Conservation (phyloP, 2,329 filamentous ascomycete species). For the Pseudogymnoascus sp. region DNA sequence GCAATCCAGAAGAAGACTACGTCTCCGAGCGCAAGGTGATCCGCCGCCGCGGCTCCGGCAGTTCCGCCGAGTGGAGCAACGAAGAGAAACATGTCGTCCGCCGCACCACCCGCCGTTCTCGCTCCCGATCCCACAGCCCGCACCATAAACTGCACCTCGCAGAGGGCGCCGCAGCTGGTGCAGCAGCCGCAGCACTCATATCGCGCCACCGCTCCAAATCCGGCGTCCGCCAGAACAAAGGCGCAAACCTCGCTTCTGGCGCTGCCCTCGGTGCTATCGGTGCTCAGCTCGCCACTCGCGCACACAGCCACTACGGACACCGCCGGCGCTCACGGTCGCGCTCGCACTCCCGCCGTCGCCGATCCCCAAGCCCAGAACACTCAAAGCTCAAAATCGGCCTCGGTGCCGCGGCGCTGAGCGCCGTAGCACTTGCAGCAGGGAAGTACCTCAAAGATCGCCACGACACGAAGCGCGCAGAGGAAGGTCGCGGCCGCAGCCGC, state of each 20-base stretch:
- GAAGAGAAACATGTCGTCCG: conserved; percentile 43
- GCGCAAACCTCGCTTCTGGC: conserved; percentile 36
- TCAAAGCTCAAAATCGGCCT: conserved; percentile 49
- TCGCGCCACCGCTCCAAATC: conserved; percentile 44
- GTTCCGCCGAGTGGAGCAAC: conserved; percentile 38
- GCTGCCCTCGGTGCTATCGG: conserved; percentile 57
- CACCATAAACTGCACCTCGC: conserved; percentile 54
- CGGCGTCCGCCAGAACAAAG: conserved; percentile 17
- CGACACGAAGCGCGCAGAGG: conserved; percentile 49
- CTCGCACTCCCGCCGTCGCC: conserved; percentile 30
- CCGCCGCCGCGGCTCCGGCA: conserved; percentile 23
- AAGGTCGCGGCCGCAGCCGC: conserved; percentile 45
- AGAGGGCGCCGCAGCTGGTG: conserved; percentile 58
- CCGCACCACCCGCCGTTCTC: conserved; percentile 40
- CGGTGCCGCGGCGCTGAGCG: conserved; percentile 55
- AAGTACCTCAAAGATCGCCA: conserved; percentile 57
- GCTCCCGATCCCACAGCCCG: conserved; percentile 35
- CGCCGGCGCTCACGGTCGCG: conserved; percentile 31
- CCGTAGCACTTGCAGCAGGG: conserved; percentile 57
- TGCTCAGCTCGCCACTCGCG: conserved; percentile 53
- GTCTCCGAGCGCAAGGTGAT: conserved; percentile 33
- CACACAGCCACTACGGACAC: conserved; percentile 49
- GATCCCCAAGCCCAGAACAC: background rate
- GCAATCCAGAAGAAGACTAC: conserved; percentile 18
- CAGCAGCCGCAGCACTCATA: conserved; percentile 53